phyloP scores from a whole-genome alignment of 306 rosid species.

The Pueraria montana region DNA sequence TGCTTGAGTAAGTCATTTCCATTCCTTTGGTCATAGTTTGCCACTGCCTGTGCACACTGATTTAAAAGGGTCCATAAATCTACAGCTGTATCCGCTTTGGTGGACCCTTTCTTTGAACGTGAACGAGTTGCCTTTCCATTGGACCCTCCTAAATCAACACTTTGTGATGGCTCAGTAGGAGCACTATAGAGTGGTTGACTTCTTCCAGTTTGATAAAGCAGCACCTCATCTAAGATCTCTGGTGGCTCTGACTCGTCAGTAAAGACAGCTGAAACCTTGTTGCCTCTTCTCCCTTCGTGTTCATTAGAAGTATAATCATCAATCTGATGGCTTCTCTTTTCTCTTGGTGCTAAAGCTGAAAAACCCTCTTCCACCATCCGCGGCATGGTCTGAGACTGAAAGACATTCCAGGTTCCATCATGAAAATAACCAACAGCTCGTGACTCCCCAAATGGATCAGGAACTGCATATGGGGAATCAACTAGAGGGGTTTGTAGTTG shows the following conservation, averaged over 20 bases:
- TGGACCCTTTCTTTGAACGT: constrained; percentile 54
- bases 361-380: neutral
- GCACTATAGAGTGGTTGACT: neutral
- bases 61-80: constrained; percentile 76
- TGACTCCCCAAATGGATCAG: constrained; percentile 42
- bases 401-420: constrained; percentile 42
- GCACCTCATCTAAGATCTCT: constrained; percentile 58
- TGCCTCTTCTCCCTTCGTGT: constrained; percentile 58
- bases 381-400: constrained; percentile 1
- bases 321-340: constrained; percentile 50
- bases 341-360: constrained; percentile 27
- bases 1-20: constrained; percentile 66
- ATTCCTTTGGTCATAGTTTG: constrained; percentile 66
- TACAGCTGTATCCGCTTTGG: constrained; percentile 38
- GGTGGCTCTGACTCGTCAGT: constrained; percentile 45
- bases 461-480: constrained; percentile 43
- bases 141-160: constrained; percentile 41
- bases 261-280: constrained; percentile 57
- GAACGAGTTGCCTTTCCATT: constrained; percentile 39
- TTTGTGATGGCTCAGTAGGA: constrained; percentile 30
- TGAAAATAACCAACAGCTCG: too few species aligned
- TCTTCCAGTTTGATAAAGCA: constrained; percentile 41
- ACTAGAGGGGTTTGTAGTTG: constrained; percentile 32
- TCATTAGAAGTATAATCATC: constrained; percentile 33
- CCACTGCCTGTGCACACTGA: constrained; percentile 84